These are phyloP conservation scores for Rubroshorea leprosula DNA, from an alignment of 345 rosid genomes.

Conservation along the genomic window DNA sequence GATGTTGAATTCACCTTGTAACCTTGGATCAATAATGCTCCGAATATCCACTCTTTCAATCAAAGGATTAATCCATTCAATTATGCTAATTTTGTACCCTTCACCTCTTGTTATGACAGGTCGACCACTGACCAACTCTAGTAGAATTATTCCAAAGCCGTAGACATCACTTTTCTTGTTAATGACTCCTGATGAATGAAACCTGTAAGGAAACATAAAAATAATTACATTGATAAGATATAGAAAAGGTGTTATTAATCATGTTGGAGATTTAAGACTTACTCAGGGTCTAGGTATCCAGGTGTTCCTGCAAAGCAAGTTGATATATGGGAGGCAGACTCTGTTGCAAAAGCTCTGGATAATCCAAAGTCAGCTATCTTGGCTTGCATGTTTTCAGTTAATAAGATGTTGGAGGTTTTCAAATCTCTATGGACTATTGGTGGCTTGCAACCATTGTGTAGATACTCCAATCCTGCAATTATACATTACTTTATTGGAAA, in stretches of 20 bases:
- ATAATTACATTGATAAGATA: not conserved
- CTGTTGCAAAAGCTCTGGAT: slow-evolving; percentile 31
- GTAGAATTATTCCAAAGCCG: slow-evolving; percentile 33
- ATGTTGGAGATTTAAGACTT: not conserved
- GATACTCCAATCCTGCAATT: slow-evolving; percentile 24
- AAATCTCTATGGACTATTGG: slow-evolving; percentile 36
- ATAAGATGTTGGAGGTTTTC: slow-evolving; percentile 39
- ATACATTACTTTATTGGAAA: not conserved
- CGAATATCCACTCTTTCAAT: no score
- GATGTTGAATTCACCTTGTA: no score
- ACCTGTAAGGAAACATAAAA: not conserved
- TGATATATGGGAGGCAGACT: slow-evolving; percentile 22
- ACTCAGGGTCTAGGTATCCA: slow-evolving; percentile 35
- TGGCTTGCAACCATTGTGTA: slow-evolving; percentile 24
- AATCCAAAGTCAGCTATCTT: slow-evolving; percentile 41
- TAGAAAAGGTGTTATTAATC: not conserved
- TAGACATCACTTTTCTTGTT: no score
- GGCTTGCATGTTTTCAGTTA: slow-evolving; percentile 37
- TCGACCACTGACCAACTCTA: slow-evolving; percentile 33
- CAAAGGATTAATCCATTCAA: slow-evolving; percentile 13
- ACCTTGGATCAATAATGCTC: no score
- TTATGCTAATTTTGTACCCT: no score
- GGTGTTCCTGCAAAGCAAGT: slow-evolving; percentile 34
- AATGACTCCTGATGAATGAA: slow-evolving; percentile 13
- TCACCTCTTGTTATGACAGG: slow-evolving; percentile 18